These are phyloP conservation scores for Trypanosoma boissoni DNA, from an alignment of 208 protist genomes.

Conservation along the genomic window DNA sequence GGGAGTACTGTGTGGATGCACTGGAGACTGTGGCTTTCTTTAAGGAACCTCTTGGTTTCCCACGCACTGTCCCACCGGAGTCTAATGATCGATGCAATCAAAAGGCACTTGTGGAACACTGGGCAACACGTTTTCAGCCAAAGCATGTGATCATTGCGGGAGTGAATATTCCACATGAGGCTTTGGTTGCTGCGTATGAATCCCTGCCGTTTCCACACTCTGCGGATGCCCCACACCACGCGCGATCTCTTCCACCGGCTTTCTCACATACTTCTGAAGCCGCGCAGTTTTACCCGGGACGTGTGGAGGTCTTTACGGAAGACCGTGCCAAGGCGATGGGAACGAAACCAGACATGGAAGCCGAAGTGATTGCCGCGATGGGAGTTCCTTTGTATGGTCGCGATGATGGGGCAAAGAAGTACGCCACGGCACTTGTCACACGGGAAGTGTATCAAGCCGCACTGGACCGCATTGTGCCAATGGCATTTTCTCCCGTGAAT, in stretches of 20 bases:
- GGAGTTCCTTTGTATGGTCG: slow-evolving; percentile 56
- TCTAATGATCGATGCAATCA: slow-evolving; percentile 77
- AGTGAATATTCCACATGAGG: slow-evolving; percentile 82
- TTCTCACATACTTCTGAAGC: slow-evolving; percentile 52
- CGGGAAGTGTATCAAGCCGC: slow-evolving; percentile 58
- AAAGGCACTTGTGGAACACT: slow-evolving; percentile 73
- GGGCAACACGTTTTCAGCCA: slow-evolving; percentile 60
- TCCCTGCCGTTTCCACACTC: slow-evolving; percentile 74
- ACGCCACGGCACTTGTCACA: slow-evolving; percentile 65
- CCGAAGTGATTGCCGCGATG: slow-evolving; percentile 71
- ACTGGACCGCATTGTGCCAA: slow-evolving; percentile 28
- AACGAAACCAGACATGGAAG: slow-evolving; percentile 80
- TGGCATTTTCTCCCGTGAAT: slow-evolving; percentile 26
- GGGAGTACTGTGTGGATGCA: slow-evolving; percentile 68
- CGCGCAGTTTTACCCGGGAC: slow-evolving; percentile 75
- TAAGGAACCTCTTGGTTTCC: slow-evolving; percentile 81
- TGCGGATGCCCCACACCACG: slow-evolving; percentile 68
- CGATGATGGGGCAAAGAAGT: slow-evolving; percentile 46
- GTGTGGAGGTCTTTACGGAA: slow-evolving; percentile 61
- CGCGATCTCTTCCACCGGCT: slow-evolving; percentile 23
- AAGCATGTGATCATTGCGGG: slow-evolving; percentile 65
- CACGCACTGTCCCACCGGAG: slow-evolving; percentile 64
- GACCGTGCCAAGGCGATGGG: slow-evolving; percentile 68
- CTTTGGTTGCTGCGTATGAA: slow-evolving; percentile 75
- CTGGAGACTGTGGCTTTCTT: slow-evolving; percentile 87